A percentile compares a stretch with the other conserved stretches of the same genome.
Conservation (phyloP, 2,329 filamentous ascomycete species). For the Aspergillus cejpii region DNA sequence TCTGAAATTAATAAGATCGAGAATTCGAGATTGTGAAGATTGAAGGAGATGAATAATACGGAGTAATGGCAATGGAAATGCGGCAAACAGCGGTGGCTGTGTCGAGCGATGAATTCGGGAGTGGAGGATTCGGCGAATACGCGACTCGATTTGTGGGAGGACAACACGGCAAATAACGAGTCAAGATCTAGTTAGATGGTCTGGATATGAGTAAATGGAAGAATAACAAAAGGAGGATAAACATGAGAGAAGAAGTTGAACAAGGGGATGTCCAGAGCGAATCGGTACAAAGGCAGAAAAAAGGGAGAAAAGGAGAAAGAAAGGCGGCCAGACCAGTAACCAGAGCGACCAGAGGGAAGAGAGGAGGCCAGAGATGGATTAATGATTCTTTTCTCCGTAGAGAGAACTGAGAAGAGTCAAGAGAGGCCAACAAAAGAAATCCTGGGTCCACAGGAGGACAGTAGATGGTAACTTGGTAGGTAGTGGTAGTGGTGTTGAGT, state of each 20-base stretch:
- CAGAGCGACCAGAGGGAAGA: not conserved
- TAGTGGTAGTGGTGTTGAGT: no score
- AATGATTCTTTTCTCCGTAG: no score
- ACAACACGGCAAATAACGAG: constrained; percentile 14
- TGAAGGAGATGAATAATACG: no score
- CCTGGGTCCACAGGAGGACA: no score
- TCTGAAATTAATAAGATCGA: no score
- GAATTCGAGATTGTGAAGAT: no score
- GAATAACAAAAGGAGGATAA: constrained; percentile 1
- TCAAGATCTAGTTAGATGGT: constrained; percentile 15
- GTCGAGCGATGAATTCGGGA: constrained; percentile 9
- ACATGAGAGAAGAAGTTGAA: constrained; percentile 1
- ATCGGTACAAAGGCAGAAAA: no score
- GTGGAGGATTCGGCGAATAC: constrained; percentile 16
- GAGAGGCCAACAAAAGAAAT: not conserved
- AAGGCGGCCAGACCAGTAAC: constrained; percentile 3
- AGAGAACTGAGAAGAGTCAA: not conserved
- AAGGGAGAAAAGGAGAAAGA: constrained; percentile 4
- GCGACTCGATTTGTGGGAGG: constrained; percentile 18
- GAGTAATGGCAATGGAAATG: not conserved
- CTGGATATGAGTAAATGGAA: constrained; percentile 1
- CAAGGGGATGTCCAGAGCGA: no score
- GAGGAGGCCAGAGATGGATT: not conserved
- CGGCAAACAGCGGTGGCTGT: constrained; percentile 1
- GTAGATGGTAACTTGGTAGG: no score